Evolutionary conservation across 306 rosid species (phyloP), one percentile per base, ranked within the genome.

Genomic region (Fragaria vesca): DNA sequence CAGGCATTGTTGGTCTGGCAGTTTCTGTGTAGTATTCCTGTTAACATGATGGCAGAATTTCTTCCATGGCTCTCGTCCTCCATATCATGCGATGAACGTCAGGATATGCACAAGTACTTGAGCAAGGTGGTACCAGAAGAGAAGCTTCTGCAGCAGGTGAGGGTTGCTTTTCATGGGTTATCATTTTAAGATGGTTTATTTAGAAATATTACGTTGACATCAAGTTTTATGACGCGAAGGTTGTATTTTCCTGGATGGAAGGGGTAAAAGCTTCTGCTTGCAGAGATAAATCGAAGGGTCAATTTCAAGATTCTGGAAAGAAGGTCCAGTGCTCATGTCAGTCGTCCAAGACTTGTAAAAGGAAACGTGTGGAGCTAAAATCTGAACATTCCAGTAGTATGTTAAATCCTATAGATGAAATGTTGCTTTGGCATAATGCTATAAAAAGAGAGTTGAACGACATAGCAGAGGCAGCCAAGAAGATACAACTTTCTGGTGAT

Each of bases 1-100:
- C 98, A 90, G 65, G 91, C 97, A 66, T 93, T 88, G 55, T 79
- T 93, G 57, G 93, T 93, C 75, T 93, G 98, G 97, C 98, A 93
- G 86, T 93, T 93, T 82, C 87, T 93, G 69, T 93, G 98, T 78
- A 93, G 97, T 80, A 91, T 93, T 86, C 98, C 98, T 38, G 96
- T 93, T 75, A 88, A 93, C 83, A 90, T 88, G 93, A 88, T 93
- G 88, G 88, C 90, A 38, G 88, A 88, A 68, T 94, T 94, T 79
- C 96, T 92, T 80, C 96, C 96, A 12, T 93, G 98, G 98, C 91
- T 93, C 70, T 85, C 93, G 72, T 86, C 83, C 78, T 91, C 97
- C 77, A 79, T 93, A 68, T 84, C 98, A 65, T 81, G 90, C 5
- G 98, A 93, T 85, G 98, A 93, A 81, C 85, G 78, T 80, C 86